Conservation (phyloP, 2,329 filamentous ascomycete genomes). For the Pestalotiopsis fici region DNA sequence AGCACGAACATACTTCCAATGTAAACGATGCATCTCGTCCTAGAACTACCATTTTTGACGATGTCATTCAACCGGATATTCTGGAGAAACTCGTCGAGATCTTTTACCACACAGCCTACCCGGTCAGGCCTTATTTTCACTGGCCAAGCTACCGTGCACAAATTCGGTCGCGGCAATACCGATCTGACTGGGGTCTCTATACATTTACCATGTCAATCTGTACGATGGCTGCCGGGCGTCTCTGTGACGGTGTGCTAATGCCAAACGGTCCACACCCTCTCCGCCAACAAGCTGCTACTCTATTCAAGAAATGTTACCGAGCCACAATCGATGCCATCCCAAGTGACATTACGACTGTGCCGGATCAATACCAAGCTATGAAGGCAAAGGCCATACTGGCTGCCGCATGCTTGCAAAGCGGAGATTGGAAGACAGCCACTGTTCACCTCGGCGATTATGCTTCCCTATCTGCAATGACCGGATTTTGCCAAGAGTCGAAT, state of each 20-base stretch:
- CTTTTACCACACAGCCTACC: background rate
- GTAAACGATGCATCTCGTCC: background rate
- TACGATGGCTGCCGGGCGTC: background rate
- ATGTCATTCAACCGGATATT: background rate
- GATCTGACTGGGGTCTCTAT: background rate
- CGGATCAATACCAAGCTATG: background rate
- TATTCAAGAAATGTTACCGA: background rate
- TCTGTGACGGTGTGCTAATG: background rate
- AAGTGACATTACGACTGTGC: background rate
- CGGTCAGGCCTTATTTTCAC: background rate
- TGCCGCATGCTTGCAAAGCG: background rate
- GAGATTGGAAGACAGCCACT: background rate
- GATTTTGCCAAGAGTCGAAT: background rate
- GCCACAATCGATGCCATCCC: background rate
- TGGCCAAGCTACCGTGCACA: background rate
- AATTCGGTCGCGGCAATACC: background rate
- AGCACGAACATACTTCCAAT: background rate
- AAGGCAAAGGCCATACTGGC: constrained; percentile 1
- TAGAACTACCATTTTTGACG: background rate
- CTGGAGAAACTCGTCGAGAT: constrained; percentile 2
- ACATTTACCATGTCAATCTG: constrained; percentile 1
- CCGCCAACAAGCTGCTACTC: background rate
- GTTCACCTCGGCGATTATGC: background rate
- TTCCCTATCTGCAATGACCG: background rate
- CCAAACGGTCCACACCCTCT: background rate